Evolutionary conservation across 148 eudicot species (phyloP).

Genomic region (Beta vulgaris): DNA sequence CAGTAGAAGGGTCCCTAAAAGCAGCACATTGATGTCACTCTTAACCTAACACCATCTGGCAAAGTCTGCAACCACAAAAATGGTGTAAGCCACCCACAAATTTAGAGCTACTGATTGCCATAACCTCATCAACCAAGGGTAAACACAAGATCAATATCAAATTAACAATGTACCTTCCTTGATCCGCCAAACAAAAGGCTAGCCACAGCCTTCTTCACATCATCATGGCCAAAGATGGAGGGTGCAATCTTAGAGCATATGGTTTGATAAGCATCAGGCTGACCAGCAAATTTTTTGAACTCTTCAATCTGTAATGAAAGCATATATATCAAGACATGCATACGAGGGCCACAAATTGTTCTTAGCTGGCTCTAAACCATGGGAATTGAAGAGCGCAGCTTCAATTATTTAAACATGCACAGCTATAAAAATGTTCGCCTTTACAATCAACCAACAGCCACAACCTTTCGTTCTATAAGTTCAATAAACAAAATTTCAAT

Average conservation of each 20-base stretch:
- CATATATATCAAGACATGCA: conserved; percentile 1
- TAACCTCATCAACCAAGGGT: not conserved
- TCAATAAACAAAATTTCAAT: not conserved
- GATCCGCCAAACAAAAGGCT: conserved; percentile 97
- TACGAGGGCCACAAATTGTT: not conserved
- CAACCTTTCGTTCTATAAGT: too few species aligned
- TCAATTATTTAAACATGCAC: not conserved
- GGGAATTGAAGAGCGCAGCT: too few species aligned
- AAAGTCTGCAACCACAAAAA: conserved; percentile 48
- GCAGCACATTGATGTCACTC: conserved; percentile 98
- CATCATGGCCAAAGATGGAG: conserved; percentile 90
- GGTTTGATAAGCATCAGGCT: conserved; percentile 60
- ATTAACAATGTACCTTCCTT: conserved; percentile 62
- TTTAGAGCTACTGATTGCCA: not conserved
- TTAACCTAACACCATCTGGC: conserved; percentile 93
- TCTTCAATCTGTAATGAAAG: conserved; percentile 74
- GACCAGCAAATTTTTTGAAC: conserved; percentile 81
- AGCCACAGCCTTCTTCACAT: conserved; percentile 92
- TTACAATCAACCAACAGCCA: too few species aligned
- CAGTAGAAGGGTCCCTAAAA: conserved; percentile 97
- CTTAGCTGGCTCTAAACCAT: too few species aligned
- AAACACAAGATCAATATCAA: not conserved
- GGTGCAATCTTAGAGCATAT: conserved; percentile 93
- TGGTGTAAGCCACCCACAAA: not conserved
- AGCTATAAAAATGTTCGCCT: not conserved